Evolutionary conservation across 805 yeast genomes (phyloP).

Genomic region (Saturnispora sekii): DNA sequence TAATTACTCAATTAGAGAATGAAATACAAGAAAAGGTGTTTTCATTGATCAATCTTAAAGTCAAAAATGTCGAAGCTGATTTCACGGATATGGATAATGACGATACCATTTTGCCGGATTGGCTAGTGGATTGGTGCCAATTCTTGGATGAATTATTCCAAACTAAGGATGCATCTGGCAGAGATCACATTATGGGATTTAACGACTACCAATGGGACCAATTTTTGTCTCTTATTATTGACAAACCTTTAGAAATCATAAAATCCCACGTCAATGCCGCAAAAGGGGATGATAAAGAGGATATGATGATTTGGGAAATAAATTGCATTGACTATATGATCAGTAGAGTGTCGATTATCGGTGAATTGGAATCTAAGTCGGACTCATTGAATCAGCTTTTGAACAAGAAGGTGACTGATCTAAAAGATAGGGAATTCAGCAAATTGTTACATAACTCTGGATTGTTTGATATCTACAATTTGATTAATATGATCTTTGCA

Average conservation of each 20-base stretch:
- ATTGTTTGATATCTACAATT: conserved; percentile 48
- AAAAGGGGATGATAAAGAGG: conserved; percentile 19
- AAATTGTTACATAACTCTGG: conserved; percentile 42
- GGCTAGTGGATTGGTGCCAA: conserved; percentile 59
- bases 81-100: conserved; percentile 19
- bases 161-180: conserved; percentile 24
- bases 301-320: conserved; percentile 35
- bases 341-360: conserved; percentile 32
- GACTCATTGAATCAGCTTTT: conserved; percentile 29
- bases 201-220: conserved; percentile 26
- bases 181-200: conserved; percentile 27
- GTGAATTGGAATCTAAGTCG: conserved; percentile 19
- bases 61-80: conserved; percentile 26
- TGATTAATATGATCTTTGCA: conserved; percentile 66
- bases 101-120: conserved; percentile 75
- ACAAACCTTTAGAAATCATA: conserved; percentile 36
- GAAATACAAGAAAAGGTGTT: conserved; percentile 32
- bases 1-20: conserved; percentile 26
- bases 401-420: conserved; percentile 26
- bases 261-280: conserved; percentile 10
- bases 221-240: conserved; percentile 35
- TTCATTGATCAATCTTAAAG: conserved; percentile 30
- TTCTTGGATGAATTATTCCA: conserved; percentile 53
- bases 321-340: conserved; percentile 54
- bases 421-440: conserved; percentile 38